phyloP scores from a whole-genome alignment of 805 yeast genomes.

The Candida sithepensis region DNA sequence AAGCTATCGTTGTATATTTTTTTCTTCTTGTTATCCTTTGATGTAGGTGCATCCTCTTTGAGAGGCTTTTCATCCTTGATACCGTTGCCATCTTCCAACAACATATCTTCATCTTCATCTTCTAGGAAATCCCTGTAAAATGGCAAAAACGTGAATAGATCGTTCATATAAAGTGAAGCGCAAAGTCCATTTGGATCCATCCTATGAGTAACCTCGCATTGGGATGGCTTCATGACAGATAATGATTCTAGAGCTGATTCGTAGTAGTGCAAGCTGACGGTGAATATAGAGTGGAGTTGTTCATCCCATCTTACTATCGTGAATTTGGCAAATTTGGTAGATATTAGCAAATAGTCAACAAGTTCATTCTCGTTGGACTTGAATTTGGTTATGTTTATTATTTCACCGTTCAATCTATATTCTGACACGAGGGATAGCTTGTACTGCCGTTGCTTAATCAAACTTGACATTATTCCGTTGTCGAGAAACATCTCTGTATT shows the following conservation, averaged over 20 bases:
- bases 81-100: constrained; percentile 16
- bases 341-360: constrained; percentile 58
- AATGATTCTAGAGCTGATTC: constrained; percentile 60
- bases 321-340: constrained; percentile 73
- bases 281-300: constrained; percentile 48
- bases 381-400: constrained; percentile 53
- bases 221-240: constrained; percentile 38
- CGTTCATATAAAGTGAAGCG: constrained; percentile 59
- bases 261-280: constrained; percentile 82
- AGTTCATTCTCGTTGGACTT: constrained; percentile 42
- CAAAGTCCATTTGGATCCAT: constrained; percentile 61
- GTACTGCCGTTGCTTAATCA: constrained; percentile 16
- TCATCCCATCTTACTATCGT: constrained; percentile 73
- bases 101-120: constrained; percentile 34
- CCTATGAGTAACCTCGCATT: constrained; percentile 42
- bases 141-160: constrained; percentile 69
- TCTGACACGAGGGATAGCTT: constrained; percentile 52
- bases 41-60: not conserved
- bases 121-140: constrained; percentile 43
- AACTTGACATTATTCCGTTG: constrained; percentile 17
- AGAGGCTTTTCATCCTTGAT: constrained; percentile 6
- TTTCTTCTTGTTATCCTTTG: constrained; percentile 15
- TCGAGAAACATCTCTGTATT: constrained; percentile 19
- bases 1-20: constrained; percentile 50
- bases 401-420: constrained; percentile 65